Base-by-base conservation (phyloP, 2,329 filamentous ascomycete species). In the Cyclaneusma minus region DNA sequence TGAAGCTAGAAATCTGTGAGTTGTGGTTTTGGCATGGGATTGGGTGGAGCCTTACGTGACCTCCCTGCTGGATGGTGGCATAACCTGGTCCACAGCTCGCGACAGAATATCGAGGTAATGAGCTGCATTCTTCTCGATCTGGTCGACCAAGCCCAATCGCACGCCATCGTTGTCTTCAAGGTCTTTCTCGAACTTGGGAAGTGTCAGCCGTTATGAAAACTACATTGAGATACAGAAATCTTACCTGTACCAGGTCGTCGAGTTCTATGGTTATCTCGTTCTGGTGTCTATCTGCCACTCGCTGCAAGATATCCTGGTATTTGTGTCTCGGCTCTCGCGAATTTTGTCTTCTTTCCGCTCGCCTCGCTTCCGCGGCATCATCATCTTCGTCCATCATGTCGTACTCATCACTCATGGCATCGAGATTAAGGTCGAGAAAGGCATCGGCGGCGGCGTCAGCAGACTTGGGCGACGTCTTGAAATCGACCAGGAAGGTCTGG, bases 91-190 rank as follows among this genome's bases (percentile, higher is more conserved):
- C 22, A 94, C 74, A 6, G 89, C 89, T 38, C 78, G 67, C 3
- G 87, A 87, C 32, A 95, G 55, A 32, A 95, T 68, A 44, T 98
- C 89, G 38, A 95, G 75, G 47, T 98, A 98, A 51, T 93, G 89
- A 45, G 89, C 80, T 10, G 89, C 83, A 54, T 98, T 98, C 39
- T 64, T 67, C 56, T 89, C 81, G 42, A 98, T 79, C 2, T 80
- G 91, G 24, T 79, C 68, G 12, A 92, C 77, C 25, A 95, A 60
- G 40, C 76, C 71, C 35, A 80, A 52, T 5, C 39, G 37, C 6
- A 40, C 36, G 20, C 38, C 41, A 25, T 74, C 71, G 24, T n/a
- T n/a, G n/a, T 77, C 71, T 28, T 72, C 70, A 13, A 73, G 53
- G 15, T 71, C 62, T 37, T 72, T 64, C 51, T 94, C 85, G 54